Conservation (phyloP, 106 monocot species). For the Dioscorea alata region DNA sequence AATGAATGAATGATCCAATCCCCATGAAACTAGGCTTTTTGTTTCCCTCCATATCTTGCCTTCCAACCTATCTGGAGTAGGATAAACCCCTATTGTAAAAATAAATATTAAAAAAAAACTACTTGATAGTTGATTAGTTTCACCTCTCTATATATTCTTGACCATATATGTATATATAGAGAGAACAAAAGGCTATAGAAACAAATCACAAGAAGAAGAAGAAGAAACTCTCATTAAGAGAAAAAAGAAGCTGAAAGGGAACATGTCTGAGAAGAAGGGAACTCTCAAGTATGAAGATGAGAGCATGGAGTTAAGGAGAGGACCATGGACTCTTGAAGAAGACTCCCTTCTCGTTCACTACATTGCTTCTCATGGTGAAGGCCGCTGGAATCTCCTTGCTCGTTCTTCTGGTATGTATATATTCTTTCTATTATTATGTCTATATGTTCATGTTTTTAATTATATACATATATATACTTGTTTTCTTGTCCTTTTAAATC, state of each 20-base stretch:
- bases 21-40: background rate
- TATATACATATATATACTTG: too few relatives aligned
- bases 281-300: background rate
- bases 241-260: background rate
- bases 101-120: too few relatives aligned
- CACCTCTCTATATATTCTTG: too few relatives aligned
- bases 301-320: conserved; percentile 11
- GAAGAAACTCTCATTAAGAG: background rate
- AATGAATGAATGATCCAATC: background rate
- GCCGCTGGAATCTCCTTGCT: conserved; percentile 13
- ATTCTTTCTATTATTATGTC: too few relatives aligned
- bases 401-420: conserved; percentile 3
- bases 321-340: conserved; percentile 14
- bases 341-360: conserved; percentile 11
- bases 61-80: background rate
- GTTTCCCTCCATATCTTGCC: background rate
- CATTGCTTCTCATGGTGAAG: conserved; percentile 11
- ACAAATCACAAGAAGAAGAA: background rate
- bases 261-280: conserved; percentile 1
- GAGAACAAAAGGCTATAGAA: background rate
- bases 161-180: too few relatives aligned
- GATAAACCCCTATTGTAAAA: too few relatives aligned
- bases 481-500: too few relatives aligned
- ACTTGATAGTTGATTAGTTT: background rate
- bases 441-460: too few relatives aligned